Evolutionary conservation across 2,329 filamentous ascomycete species (phyloP), one percentile per base, ranked within the genome.

Genomic region (Periconia digitata): DNA sequence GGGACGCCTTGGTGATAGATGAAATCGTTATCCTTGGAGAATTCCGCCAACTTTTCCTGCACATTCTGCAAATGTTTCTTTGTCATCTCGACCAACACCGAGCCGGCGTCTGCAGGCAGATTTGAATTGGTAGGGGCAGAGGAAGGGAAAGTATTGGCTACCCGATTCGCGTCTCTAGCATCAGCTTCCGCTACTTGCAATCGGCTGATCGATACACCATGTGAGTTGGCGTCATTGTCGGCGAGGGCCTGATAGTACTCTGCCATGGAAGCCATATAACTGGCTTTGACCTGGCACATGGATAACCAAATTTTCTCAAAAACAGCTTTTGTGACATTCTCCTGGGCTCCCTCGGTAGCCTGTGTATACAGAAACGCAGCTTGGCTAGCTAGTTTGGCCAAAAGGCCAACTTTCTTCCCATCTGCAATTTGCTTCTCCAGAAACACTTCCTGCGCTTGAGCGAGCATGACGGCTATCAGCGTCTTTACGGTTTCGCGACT

Each of bases 1-100:
- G 94, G 92, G 1, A 99, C 86, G 1, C 85, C 86, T 60, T 97
- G 90, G 68, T 99, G 94, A 66, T 99, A 99, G 67, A 99, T 96
- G 71, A 94, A 97, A 68, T 99, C 94, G 59, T 99, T 99, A 71
- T 99, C 94, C 64, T 95, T 96, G 58, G 82, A 79, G 42, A 92
- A 80, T 51, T 89, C 85, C 16, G 78, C 77, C 18, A 96, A 76
- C 68, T 89, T 92, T 53, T 92, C 88, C 66, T 95, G 88, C 3
- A 96, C 86, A 24, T 84, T 86, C 0, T 87, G 79, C 22, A 89
- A 74, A 61, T 97, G 92, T 52, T 91, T 84, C 69, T 90, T 95
- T 15, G 90, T 86, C 55, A 95, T 82, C 27, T 95, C 91, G n/a
- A 83, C 76, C 29, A 99, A 74, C 44, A 85, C 79, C 0, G 79